Base-by-base conservation (phyloP, 129 eudicot genomes). In the Glebionis coronaria region DNA sequence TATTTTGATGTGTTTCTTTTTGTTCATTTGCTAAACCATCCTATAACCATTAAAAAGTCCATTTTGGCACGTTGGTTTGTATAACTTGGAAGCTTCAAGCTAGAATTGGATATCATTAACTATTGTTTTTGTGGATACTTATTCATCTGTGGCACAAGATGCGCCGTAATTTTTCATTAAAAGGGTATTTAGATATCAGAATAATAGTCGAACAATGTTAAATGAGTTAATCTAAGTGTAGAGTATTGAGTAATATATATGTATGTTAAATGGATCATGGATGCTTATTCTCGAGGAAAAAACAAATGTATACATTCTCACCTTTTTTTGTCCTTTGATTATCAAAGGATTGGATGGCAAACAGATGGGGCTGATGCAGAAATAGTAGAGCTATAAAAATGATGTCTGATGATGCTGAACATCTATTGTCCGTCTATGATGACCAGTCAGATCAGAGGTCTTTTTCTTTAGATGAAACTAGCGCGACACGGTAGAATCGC, bases 261-360 rank as follows among this genome's bases (percentile, higher is more conserved):
- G 18, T 13, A 68, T 31, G 12, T 3, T 5, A 45, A 13, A 61
- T 28, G 45, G 42, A 44, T 73, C n/a, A n/a, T n/a, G n/a, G n/a
- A n/a, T n/a, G 29, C 21, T 35, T 50, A 6, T 68, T 35, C 29
- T 42, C 59, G 74, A 67, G 27, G 23, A n/a, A 59, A 27, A 12
- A 18, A 16, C 46, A 25, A 27, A 15, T 25, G 56, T 57, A 27
- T 57, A 16, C 12, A 18, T 56, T 9, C 40, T 63, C 63, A 57
- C 56, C 57, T 44, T 53, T 68, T 61, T 12, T 44, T 42, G 15
- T 54, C 51, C n/a, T 67, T 60, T 78, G 65, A 55, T 54, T n/a
- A n/a, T n/a, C n/a, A 23, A 23, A 23, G 25, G 35, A 4, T 0
- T 6, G 0, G 35, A 29, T 29, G 4, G 5, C 0, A 28, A 3